phyloP scores from a whole-genome alignment of 345 rosid genomes.

The Eucalyptus cladocalyx region DNA sequence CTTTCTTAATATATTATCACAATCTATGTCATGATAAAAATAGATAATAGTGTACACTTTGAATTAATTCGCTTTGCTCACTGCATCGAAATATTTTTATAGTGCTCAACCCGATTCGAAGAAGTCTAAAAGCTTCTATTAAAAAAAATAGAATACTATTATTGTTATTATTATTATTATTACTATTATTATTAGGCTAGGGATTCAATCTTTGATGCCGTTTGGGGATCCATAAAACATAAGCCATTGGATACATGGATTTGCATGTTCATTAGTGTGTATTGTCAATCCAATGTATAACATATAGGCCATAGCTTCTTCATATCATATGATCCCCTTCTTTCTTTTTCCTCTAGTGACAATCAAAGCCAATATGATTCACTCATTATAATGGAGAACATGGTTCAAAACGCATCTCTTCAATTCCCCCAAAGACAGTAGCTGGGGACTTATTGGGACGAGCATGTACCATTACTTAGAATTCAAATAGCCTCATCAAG shows the following conservation, averaged over 20 bases:
- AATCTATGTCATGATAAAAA: neutral
- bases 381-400: neutral
- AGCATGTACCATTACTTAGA: neutral
- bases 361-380: neutral
- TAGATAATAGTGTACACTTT: neutral
- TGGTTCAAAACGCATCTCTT: neutral
- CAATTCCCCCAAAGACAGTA: neutral
- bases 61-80: neutral
- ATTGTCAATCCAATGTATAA: neutral
- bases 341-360: neutral
- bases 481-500: neutral
- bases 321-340: neutral
- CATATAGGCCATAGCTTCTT: neutral
- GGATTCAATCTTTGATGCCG: neutral
- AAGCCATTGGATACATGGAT: neutral
- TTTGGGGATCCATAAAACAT: neutral
- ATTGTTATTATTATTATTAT: rapidly evolving
- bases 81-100: neutral
- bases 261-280: neutral
- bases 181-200: neutral
- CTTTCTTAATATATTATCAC: neutral
- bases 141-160: too few species aligned
- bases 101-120: neutral
- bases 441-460: neutral
- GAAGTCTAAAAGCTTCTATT: neutral